Base-by-base conservation (phyloP, 2,329 filamentous ascomycete species). In the Diaporthe humulicola region DNA sequence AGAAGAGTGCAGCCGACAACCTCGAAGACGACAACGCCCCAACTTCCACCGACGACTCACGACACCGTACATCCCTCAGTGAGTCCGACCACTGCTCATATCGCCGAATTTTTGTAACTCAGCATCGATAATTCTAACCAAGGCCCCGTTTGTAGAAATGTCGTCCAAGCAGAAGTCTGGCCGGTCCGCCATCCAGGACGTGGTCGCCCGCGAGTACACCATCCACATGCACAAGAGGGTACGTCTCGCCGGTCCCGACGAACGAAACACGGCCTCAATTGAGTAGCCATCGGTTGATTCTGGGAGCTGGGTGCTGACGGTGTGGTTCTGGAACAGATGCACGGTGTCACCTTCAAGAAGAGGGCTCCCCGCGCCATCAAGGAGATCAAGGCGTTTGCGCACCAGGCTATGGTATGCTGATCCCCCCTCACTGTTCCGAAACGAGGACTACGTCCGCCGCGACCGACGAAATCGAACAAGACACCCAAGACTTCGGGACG, bases 171-270 rank as follows among this genome's bases (percentile, higher is more conserved):
- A 92, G 89, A 93, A 92, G 89, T 85, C 90, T 83, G 93, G 93
- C 84, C 95, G 96, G 86, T 98, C 95, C 88, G 97, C 97, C 90
- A 98, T 99, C 88, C 93, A 95, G 88, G 96, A 99, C 89, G 97
- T 99, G 86, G 96, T 99, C 88, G 93, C 97, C 84, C 95, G 97
- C 92, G 97, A 99, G 92, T 99, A 99, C 93, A 99, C 97, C 88
- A 98, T 99, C 90, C 96, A 99, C 93, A 90, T 99, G 84, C 97
- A 99, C 95, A 98, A 98, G 94, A 94, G 96, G 89, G 95, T 97
- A 96, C 87, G 94, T 94, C 19, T 87, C 76, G 75, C 73, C 75
- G 72, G 58, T 33, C 19, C 38, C 71, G 40, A 70, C 69, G 15
- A 70, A 17, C 69, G 25, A 57, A 33, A 56, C 38, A 12, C 9